Percentiles rank a stretch among this genome's conserved stretches.
These are phyloP conservation scores for Nepenthes gracilis DNA, from an alignment of 148 eudicot species.

Conservation along the genomic window DNA sequence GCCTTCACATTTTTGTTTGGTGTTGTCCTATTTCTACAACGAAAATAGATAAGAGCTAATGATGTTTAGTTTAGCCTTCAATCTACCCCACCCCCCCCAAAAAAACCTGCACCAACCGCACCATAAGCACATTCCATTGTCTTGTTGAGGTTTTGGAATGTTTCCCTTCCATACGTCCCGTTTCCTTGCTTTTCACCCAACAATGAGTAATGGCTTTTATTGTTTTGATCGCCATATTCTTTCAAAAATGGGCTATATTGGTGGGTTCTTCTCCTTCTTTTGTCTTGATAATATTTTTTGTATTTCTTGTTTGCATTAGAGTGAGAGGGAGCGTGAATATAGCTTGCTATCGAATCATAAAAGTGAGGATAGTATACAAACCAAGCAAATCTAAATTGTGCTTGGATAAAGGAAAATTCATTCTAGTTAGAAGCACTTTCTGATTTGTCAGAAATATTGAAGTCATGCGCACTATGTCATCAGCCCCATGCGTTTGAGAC, in stretches of 20 bases:
- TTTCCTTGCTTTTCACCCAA: too few species aligned
- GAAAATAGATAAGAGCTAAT: too few species aligned
- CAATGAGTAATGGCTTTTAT: background rate
- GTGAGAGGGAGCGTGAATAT: slow-evolving; percentile 31
- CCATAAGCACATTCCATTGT: too few species aligned
- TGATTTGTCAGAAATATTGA: slow-evolving; percentile 20
- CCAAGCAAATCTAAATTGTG: slow-evolving; percentile 6
- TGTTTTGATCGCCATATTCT: background rate
- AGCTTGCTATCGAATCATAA: slow-evolving; percentile 9
- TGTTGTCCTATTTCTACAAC: too few species aligned
- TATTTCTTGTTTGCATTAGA: slow-evolving; percentile 17
- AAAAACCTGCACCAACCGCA: too few species aligned
- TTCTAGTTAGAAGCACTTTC: slow-evolving; percentile 24
- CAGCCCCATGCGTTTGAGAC: slow-evolving; percentile 17
- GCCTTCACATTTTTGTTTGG: too few species aligned
- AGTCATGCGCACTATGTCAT: slow-evolving; percentile 16
- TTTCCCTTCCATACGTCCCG: too few species aligned
- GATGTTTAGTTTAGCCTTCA: too few species aligned
- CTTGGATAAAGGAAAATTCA: slow-evolving; percentile 10
- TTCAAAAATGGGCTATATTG: background rate
- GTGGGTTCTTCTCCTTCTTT: background rate
- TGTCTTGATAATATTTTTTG: background rate
- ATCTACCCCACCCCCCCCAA: too few species aligned
- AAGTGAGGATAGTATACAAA: slow-evolving; percentile 8
- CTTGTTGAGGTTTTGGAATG: too few species aligned